Conservation (phyloP, 129 eudicot genomes). For the Chrysanthemum makinoi region DNA sequence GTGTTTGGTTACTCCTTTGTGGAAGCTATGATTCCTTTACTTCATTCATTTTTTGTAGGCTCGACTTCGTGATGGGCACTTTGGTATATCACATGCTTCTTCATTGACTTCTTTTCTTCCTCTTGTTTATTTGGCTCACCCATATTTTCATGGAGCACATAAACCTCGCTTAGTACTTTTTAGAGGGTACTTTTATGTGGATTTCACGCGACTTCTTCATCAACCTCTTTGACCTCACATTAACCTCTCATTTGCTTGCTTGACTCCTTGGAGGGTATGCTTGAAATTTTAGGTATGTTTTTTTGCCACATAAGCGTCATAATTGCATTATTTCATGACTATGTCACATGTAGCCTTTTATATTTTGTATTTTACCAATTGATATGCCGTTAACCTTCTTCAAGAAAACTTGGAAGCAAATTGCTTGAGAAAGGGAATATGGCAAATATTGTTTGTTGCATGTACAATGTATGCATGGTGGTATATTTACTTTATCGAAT, state of each 20-base stretch:
- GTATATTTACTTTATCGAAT: too few species aligned
- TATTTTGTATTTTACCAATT: too few species aligned
- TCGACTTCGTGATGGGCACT: constrained; percentile 17
- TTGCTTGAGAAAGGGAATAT: too few species aligned
- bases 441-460: too few species aligned
- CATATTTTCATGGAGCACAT: background rate
- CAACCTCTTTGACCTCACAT: constrained; percentile 26
- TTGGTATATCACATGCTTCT: constrained; percentile 18
- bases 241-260: constrained; percentile 30
- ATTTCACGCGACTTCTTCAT: constrained; percentile 27
- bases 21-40: constrained; percentile 32
- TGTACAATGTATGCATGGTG: too few species aligned
- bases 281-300: too few species aligned
- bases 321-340: too few species aligned
- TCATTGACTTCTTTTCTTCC: constrained; percentile 32
- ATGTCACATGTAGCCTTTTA: too few species aligned
- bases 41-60: constrained; percentile 23
- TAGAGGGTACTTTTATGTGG: constrained; percentile 23
- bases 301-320: too few species aligned
- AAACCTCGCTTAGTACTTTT: constrained; percentile 21
- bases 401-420: too few species aligned
- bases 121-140: background rate
- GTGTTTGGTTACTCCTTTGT: constrained; percentile 30
- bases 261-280: constrained; percentile 28
- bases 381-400: too few species aligned